Percentiles rank a stretch among this genome's conserved stretches.
These are phyloP conservation scores for Haplographium delicatum DNA, from an alignment of 495 filamentous ascomycete species.

Conservation along the genomic window DNA sequence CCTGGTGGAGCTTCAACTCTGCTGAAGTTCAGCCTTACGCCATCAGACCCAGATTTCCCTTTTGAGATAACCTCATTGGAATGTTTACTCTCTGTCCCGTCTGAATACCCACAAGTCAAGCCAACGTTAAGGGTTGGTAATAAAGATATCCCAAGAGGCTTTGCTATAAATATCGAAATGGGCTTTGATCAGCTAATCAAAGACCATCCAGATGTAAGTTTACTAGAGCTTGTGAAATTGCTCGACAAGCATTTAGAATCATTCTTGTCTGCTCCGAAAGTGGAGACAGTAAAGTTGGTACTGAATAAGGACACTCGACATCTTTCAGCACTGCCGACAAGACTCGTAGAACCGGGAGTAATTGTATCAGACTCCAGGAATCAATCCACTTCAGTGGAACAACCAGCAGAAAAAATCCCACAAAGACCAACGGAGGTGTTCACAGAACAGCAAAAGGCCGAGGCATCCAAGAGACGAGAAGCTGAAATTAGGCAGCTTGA, in stretches of 20 bases:
- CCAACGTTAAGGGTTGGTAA: constrained; percentile 66
- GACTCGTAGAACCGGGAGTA: constrained; percentile 10
- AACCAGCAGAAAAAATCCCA: neutral
- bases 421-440: constrained; percentile 36
- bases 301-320: constrained; percentile 55
- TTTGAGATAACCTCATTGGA: constrained; percentile 26
- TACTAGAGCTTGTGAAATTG: constrained; percentile 63
- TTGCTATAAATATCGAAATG: constrained; percentile 71
- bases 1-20: too few species aligned
- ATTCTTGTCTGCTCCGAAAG: constrained; percentile 65
- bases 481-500: constrained; percentile 70
- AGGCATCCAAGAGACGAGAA: constrained; percentile 59
- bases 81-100: constrained; percentile 66
- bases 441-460: constrained; percentile 50
- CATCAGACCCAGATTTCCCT: constrained; percentile 51
- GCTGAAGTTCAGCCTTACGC: constrained; percentile 58
- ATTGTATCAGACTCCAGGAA: neutral
- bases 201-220: constrained; percentile 48
- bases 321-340: constrained; percentile 18
- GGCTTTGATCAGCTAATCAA: constrained; percentile 69
- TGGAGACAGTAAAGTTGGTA: constrained; percentile 73
- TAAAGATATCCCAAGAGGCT: constrained; percentile 71
- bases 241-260: constrained; percentile 71
- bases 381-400: neutral
- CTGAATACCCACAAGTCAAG: constrained; percentile 49